Evolutionary conservation across 208 protist species (phyloP).

Genomic region (Trypanosoma platydactyli): DNA sequence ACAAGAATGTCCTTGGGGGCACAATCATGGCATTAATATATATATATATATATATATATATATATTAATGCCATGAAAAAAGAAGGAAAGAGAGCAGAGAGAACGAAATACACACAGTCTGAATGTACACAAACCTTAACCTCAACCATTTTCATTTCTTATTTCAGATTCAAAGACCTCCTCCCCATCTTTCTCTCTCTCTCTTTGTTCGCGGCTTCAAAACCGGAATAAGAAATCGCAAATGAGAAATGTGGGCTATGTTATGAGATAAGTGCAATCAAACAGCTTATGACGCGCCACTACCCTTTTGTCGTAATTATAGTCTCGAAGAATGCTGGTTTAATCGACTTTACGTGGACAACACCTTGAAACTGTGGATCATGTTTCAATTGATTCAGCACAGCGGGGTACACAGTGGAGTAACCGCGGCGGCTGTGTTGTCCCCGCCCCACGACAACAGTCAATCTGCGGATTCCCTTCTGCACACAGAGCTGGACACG

Average conservation of each 20-base stretch:
- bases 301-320: not conserved
- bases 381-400: conserved; percentile 38
- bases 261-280: not conserved
- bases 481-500: conserved; percentile 58
- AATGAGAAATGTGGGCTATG: conserved; percentile 26
- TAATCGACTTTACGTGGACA: conserved; percentile 41
- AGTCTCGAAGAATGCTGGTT: conserved; percentile 49
- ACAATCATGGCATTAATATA: too few species aligned
- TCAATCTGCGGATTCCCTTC: conserved; percentile 44
- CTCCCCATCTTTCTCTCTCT: not conserved
- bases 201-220: not conserved
- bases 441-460: conserved; percentile 61
- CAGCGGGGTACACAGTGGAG: conserved; percentile 34
- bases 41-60: too few species aligned
- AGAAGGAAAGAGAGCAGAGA: not conserved
- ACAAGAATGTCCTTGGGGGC: too few species aligned
- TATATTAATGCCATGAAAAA: not conserved
- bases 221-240: conserved; percentile 14
- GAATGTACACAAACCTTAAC: too few species aligned
- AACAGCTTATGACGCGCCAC: not conserved
- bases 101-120: not conserved
- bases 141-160: too few species aligned
- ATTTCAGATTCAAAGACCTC: not conserved
- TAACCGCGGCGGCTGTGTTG: conserved; percentile 61
- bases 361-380: conserved; percentile 35